These are phyloP conservation scores for Diaporthe sp. DNA, from an alignment of 2,329 filamentous ascomycete species.

Conservation along the genomic window DNA sequence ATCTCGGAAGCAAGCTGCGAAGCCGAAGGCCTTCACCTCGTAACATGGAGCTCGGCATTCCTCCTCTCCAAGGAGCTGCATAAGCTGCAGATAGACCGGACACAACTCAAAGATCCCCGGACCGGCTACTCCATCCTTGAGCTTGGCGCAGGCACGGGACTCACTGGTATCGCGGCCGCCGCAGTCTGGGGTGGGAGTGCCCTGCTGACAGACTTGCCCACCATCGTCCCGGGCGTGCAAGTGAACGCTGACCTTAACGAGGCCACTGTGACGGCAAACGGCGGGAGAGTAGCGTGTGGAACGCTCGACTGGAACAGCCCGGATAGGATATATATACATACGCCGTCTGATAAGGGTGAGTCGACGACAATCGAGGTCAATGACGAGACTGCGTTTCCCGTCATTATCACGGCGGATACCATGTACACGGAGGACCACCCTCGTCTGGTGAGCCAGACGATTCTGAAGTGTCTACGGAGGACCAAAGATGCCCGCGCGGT, in stretches of 20 bases:
- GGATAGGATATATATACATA: conserved; percentile 17
- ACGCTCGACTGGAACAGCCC: conserved; percentile 40
- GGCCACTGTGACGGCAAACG: conserved; percentile 12
- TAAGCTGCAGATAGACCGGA: conserved; percentile 27
- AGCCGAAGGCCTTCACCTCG: conserved; percentile 37
- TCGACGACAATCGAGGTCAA: conserved; percentile 11
- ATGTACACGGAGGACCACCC: conserved; percentile 41
- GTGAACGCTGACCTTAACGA: conserved; percentile 38
- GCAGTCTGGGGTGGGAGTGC: conserved; percentile 33
- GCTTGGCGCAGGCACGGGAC: conserved; percentile 40
- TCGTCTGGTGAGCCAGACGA: conserved; percentile 36
- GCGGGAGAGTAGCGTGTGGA: conserved; percentile 23
- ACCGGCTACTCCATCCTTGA: conserved; percentile 34
- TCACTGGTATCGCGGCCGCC: conserved; percentile 36
- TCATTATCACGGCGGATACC: conserved; percentile 39
- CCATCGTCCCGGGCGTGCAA: conserved; percentile 40
- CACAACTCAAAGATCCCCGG: background rate
- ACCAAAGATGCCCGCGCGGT: conserved; percentile 27
- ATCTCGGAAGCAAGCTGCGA: conserved; percentile 39
- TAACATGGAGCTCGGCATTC: conserved; percentile 41
- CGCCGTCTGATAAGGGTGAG: background rate
- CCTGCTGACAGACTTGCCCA: conserved; percentile 38
- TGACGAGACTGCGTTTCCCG: conserved; percentile 37
- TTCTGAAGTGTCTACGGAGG: conserved; percentile 35
- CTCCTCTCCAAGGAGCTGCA: conserved; percentile 40